Conservation (phyloP, 31 red algal species). For the Endocladia muricata region DNA sequence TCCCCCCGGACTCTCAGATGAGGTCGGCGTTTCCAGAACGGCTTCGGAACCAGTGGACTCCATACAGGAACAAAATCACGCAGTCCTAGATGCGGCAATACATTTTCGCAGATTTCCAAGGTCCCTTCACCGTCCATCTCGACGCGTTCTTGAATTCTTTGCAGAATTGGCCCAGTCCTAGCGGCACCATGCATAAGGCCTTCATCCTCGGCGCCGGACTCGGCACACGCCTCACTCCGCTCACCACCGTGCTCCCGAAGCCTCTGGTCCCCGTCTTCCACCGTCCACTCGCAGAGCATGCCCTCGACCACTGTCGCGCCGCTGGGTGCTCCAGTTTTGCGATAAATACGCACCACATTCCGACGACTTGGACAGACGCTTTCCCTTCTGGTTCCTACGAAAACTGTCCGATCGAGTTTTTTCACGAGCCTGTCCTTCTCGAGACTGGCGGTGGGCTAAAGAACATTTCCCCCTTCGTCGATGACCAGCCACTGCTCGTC, state of each 20-base stretch:
- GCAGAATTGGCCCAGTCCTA: too few species aligned
- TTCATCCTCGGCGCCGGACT: conserved; percentile 22
- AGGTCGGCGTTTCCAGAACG: too few species aligned
- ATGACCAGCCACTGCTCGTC: conserved; percentile 6
- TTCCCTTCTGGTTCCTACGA: neutral
- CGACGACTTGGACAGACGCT: neutral
- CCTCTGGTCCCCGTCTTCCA: conserved; percentile 21
- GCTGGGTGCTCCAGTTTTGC: conserved; percentile 11
- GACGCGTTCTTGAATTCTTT: too few species aligned
- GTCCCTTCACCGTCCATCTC: too few species aligned
- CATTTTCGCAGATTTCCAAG: too few species aligned
- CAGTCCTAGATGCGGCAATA: too few species aligned
- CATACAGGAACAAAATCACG: too few species aligned
- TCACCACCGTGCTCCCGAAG: conserved; percentile 7
- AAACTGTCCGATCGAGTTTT: neutral
- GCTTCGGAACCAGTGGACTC: too few species aligned
- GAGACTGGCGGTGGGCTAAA: conserved; percentile 26
- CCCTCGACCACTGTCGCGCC: conserved; percentile 1
- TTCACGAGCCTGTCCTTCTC: conserved; percentile 3
- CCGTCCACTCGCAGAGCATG: neutral
- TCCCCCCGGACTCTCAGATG: too few species aligned
- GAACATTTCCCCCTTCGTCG: conserved; percentile 5
- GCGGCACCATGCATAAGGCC: too few species aligned
- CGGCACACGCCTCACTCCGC: neutral
- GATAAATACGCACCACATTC: conserved; percentile 17